These are phyloP conservation scores for Nicotiana paniculata DNA, from an alignment of 257 asterid genomes.

Conservation along the genomic window DNA sequence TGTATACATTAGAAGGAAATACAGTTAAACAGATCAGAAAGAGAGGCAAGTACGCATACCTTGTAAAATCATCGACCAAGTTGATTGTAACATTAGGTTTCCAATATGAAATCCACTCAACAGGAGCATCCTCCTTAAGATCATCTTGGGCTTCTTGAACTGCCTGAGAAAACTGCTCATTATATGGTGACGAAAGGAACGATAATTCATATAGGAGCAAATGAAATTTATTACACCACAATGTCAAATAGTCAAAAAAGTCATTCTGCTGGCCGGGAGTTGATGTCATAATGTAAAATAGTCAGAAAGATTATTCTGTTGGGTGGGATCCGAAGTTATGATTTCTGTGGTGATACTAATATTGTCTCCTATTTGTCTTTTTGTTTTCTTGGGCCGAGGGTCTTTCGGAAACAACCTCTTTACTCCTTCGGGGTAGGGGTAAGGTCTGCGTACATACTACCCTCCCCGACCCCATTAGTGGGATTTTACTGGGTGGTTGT, in stretches of 20 bases:
- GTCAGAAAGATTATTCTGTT: background rate
- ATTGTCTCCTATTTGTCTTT: no score
- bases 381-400: no score
- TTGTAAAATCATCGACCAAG: constrained; percentile 91
- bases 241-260: background rate
- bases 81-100: constrained; percentile 87
- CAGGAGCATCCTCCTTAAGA: constrained; percentile 51
- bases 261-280: background rate
- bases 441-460: no score
- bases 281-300: background rate
- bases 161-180: constrained; percentile 35
- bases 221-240: background rate
- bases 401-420: no score
- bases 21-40: background rate
- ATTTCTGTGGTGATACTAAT: no score
- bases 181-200: background rate
- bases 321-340: background rate
- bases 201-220: background rate
- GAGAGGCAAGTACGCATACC: constrained; percentile 37
- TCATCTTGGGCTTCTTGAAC: constrained; percentile 46
- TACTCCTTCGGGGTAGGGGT: no score
- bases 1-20: background rate
- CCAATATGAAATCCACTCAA: constrained; percentile 89
- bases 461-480: no score
- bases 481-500: no score